Conservation (phyloP, 768 basidiomycete species). For the Chalciporus piperatus region DNA sequence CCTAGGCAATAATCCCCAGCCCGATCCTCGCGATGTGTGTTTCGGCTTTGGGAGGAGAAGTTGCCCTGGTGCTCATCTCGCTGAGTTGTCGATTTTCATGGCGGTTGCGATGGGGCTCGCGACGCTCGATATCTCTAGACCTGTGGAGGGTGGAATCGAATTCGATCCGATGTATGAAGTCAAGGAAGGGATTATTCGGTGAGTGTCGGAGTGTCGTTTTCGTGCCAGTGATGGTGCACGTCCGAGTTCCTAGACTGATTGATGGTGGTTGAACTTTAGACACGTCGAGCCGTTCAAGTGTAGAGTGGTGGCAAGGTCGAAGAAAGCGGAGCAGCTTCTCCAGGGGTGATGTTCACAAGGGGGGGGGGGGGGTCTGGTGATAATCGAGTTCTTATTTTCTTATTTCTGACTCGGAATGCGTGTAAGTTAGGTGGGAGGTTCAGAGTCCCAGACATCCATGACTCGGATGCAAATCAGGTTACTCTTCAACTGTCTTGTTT, state of each 20-base stretch:
- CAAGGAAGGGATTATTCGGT: no score
- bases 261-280: not conserved
- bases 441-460: no score
- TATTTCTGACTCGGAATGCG: no score
- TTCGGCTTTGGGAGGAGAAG: slow-evolving; percentile 14
- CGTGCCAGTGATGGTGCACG: no score
- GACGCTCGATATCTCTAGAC: slow-evolving; percentile 5
- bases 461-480: no score
- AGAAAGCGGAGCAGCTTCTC: slow-evolving; percentile 1
- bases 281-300: slow-evolving; percentile 12
- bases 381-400: no score
- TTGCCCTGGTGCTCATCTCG: slow-evolving; percentile 7
- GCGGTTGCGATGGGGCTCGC: slow-evolving; percentile 3
- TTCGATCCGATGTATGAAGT: no score
- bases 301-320: not conserved
- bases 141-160: no score
- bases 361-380: not conserved
- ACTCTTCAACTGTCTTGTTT: no score
- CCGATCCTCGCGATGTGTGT: slow-evolving; percentile 5
- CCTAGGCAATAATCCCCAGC: slow-evolving; percentile 2
- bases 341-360: not conserved
- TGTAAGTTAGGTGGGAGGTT: no score
- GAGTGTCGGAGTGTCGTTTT: no score
- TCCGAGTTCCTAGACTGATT: no score
- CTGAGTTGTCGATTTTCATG: slow-evolving; percentile 7